Evolutionary conservation across 2,329 filamentous ascomycete genomes (phyloP).

Genomic region (Aspergillus latus): DNA sequence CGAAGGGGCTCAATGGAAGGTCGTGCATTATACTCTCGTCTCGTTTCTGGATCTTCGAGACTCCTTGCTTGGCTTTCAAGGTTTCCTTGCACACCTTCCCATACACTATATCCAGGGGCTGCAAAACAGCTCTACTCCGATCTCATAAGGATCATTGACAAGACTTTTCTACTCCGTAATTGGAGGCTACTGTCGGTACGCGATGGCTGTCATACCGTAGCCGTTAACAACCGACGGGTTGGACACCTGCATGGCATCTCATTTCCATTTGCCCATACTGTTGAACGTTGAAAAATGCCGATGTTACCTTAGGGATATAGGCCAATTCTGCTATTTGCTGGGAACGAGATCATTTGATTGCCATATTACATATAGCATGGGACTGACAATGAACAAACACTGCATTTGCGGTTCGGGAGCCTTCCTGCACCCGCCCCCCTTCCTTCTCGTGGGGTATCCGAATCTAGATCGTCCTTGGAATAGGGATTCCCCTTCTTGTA

Average conservation of each 20-base stretch:
- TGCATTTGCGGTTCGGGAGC: neutral
- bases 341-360: neutral
- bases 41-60: too few relatives aligned
- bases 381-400: too few relatives aligned
- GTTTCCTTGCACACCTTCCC: too few relatives aligned
- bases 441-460: neutral
- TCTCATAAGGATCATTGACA: neutral
- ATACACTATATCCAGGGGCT: too few relatives aligned
- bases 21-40: too few relatives aligned
- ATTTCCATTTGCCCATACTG: neutral
- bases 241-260: slow-evolving; percentile 1
- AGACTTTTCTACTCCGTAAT: neutral
- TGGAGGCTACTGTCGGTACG: slow-evolving; percentile 8
- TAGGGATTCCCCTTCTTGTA: too few relatives aligned
- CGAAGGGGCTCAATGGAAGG: too few relatives aligned
- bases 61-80: too few relatives aligned
- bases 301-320: neutral
- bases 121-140: too few relatives aligned
- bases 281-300: neutral
- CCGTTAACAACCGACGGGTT: neutral
- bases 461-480: neutral
- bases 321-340: too few relatives aligned
- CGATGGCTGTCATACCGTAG: slow-evolving; percentile 5
- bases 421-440: neutral
- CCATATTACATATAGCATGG: too few relatives aligned